These are phyloP conservation scores for Juncus inflexus DNA, from an alignment of 176 grass and related monocot genomes.

Conservation along the genomic window DNA sequence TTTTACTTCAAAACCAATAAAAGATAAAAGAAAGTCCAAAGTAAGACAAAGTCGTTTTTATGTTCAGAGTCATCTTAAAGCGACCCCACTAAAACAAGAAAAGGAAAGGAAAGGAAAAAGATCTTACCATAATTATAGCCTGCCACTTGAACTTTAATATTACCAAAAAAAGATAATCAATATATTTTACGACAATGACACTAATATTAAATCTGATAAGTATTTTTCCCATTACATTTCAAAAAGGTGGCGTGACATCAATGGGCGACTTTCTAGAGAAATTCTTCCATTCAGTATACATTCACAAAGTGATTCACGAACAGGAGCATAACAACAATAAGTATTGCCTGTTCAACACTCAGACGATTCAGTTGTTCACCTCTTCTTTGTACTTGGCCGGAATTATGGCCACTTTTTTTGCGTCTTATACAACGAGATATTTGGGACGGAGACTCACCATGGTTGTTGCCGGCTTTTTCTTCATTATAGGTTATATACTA, in stretches of 20 bases:
- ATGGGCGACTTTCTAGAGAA: conserved; percentile 25
- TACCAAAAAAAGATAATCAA: too few species aligned
- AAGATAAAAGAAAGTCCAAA: background rate
- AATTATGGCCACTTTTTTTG: conserved; percentile 26
- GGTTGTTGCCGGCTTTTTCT: conserved; percentile 24
- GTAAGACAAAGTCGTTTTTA: conserved; percentile 1
- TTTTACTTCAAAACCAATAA: background rate
- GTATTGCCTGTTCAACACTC: conserved; percentile 26
- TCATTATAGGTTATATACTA: conserved; percentile 4
- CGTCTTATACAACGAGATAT: conserved; percentile 25
- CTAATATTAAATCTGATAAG: background rate
- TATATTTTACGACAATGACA: too few species aligned
- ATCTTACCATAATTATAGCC: background rate
- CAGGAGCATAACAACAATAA: background rate
- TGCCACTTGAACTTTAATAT: background rate
- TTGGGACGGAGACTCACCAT: conserved; percentile 26
- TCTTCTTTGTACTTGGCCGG: conserved; percentile 30
- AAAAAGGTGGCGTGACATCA: conserved; percentile 31
- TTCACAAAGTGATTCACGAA: background rate
- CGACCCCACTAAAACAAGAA: background rate
- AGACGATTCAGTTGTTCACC: conserved; percentile 26
- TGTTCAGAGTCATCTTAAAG: conserved; percentile 11
- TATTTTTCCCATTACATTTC: conserved; percentile 5
- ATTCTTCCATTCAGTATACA: conserved; percentile 24
- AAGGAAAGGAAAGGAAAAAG: background rate